These are phyloP conservation scores for Mycena alexandri DNA, from an alignment of 768 basidiomycete species.

Conservation along the genomic window DNA sequence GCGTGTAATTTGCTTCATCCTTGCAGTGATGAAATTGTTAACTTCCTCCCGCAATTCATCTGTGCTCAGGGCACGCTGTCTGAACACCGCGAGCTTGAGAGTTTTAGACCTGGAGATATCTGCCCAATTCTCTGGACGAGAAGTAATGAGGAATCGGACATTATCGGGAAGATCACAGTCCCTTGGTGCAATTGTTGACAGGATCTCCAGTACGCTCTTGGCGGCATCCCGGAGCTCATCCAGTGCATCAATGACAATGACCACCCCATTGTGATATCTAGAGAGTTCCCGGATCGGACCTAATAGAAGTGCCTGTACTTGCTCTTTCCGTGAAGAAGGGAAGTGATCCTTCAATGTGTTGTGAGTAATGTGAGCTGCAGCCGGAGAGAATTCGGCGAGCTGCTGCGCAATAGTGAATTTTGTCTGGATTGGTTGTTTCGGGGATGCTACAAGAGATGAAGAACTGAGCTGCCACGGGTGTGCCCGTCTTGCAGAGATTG, in stretches of 20 bases:
- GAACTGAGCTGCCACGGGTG: background rate
- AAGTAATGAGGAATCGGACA: slow-evolving; percentile 14
- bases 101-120: slow-evolving; percentile 11
- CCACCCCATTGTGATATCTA: background rate
- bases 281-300: slow-evolving; percentile 10
- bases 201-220: background rate
- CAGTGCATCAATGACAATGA: slow-evolving; percentile 16
- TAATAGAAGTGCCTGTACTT: slow-evolving; percentile 11
- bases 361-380: background rate
- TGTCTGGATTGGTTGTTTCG: background rate
- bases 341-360: background rate
- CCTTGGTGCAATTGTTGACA: slow-evolving; percentile 5
- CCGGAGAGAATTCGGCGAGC: too few species aligned
- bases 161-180: slow-evolving; percentile 13
- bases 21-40: background rate
- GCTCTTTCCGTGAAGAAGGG: background rate
- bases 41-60: background rate
- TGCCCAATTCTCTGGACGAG: slow-evolving; percentile 19
- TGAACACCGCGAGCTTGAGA: slow-evolving; percentile 10
- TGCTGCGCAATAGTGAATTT: slow-evolving; percentile 17
- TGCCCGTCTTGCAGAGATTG: background rate
- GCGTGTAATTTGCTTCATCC: slow-evolving; percentile 9
- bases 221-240: background rate
- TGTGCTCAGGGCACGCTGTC: slow-evolving; percentile 1
- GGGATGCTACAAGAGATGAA: too few species aligned